Conservation (phyloP, 495 filamentous ascomycete species). For the Stereocaulon alpinum region DNA sequence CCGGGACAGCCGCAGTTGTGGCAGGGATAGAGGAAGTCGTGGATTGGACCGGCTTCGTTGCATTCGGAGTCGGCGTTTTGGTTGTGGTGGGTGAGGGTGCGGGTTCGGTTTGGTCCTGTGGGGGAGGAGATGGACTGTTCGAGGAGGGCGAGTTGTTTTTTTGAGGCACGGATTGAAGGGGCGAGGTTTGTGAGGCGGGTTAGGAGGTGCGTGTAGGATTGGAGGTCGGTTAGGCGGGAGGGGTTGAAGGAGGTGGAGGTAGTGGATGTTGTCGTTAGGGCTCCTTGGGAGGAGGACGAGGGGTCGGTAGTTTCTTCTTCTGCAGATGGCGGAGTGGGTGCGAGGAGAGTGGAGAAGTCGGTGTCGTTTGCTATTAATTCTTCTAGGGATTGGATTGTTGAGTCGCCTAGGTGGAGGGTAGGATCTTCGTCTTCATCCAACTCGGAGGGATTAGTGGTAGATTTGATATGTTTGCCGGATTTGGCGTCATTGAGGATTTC, state of each 20-base stretch:
- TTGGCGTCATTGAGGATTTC: conserved; percentile 43
- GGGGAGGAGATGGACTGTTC: conserved; percentile 47
- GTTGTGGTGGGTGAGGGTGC: not conserved
- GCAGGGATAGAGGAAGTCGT: conserved; percentile 25
- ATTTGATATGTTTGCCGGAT: conserved; percentile 18
- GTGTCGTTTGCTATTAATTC: conserved; percentile 39
- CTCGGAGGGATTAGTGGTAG: not conserved
- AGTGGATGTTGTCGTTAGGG: conserved; percentile 6
- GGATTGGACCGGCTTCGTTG: conserved; percentile 21
- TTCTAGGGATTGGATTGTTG: conserved; percentile 53
- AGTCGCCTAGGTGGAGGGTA: conserved; percentile 41
- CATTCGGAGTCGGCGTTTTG: conserved; percentile 11
- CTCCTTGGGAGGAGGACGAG: conserved; percentile 9
- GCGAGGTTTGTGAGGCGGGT: conserved; percentile 49
- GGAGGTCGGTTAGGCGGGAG: conserved; percentile 24
- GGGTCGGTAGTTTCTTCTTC: conserved; percentile 5
- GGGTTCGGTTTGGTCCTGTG: conserved; percentile 1
- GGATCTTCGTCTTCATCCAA: conserved; percentile 28
- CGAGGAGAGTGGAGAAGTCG: conserved; percentile 14
- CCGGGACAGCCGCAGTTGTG: conserved; percentile 23
- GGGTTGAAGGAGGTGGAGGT: conserved; percentile 12
- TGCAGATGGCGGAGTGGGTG: conserved; percentile 10
- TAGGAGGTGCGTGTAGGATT: conserved; percentile 41
- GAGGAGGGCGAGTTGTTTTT: conserved; percentile 54
- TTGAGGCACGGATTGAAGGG: conserved; percentile 54